Evolutionary conservation across 2,329 filamentous ascomycete species (phyloP).

Genomic region (Ophiostoma sp.): DNA sequence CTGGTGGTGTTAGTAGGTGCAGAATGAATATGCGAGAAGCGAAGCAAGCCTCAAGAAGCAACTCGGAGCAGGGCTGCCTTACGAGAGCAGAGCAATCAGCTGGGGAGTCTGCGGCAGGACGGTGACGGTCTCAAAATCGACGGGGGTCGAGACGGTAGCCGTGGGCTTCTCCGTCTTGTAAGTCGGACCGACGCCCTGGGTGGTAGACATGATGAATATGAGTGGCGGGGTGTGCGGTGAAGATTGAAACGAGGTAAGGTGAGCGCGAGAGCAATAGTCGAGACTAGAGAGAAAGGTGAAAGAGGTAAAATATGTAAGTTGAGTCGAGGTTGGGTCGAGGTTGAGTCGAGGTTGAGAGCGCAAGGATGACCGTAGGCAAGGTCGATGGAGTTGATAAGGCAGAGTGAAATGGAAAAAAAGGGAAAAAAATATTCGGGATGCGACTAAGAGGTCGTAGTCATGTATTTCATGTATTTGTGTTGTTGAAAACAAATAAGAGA

Average conservation of each 20-base stretch:
- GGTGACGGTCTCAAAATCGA: slow-evolving; percentile 80
- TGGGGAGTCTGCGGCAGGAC: slow-evolving; percentile 90
- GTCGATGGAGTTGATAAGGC: background rate
- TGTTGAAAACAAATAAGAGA: background rate
- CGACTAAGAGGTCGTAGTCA: background rate
- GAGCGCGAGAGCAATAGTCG: background rate
- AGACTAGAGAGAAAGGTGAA: background rate
- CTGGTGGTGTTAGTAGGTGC: slow-evolving; percentile 42
- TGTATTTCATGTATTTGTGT: background rate
- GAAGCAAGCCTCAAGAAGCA: background rate
- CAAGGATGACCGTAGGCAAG: slow-evolving; percentile 1
- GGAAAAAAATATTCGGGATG: background rate
- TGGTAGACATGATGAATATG: slow-evolving; percentile 36
- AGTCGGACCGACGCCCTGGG: slow-evolving; percentile 69
- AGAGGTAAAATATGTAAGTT: slow-evolving; percentile 11
- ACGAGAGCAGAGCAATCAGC: slow-evolving; percentile 96
- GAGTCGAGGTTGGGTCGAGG: background rate
- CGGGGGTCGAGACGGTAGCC: slow-evolving; percentile 79
- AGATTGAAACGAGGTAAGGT: slow-evolving; percentile 30
- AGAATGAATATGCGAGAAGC: background rate
- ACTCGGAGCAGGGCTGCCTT: slow-evolving; percentile 41
- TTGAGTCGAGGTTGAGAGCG: background rate
- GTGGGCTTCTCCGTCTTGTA: slow-evolving; percentile 74
- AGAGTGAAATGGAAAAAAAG: background rate
- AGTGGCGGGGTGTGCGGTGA: slow-evolving; percentile 27